Evolutionary conservation across 768 basidiomycete species (phyloP), one percentile per base, ranked within the genome.

Genomic region (Panus rudis): DNA sequence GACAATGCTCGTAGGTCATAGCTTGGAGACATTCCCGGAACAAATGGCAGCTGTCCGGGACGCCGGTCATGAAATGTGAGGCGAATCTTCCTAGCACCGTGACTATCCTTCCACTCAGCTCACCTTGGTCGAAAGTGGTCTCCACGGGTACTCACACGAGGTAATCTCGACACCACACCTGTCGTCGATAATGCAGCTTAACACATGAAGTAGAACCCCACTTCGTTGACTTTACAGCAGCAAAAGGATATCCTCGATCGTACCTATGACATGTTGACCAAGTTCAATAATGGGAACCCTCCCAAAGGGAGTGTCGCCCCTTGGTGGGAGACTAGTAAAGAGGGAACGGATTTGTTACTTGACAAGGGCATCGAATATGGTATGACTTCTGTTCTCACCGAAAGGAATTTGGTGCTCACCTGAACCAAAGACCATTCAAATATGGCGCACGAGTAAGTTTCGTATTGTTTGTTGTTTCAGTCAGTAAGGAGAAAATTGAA

Each of bases 311-410:
- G 72, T 39, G 81, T 84, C 25, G 84, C 83, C 1, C 84, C 83
- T 0, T 88, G 84, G 82, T 88, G 84, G 84, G 85, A 88, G 57
- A 76, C 76, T 3, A 79, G 75, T 59, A 78, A 73, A 48, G 81
- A 83, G 57, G 79, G 78, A 3, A 76, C 76, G 0, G 61, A 73
- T 13, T 64, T 87, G 20, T 63, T 87, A 20, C 69, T 84, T 19
- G 78, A 81, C 27, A 79, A 80, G 49, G 85, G 85, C 0, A 81
- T 88, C 34, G 72, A 83, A 65, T 87, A 88, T 53, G 83, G 80
- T 79, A 45, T 39, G 64, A 41, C 12, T 19, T 16, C 27, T 25
- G n/a, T 23, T 13, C 19, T 8, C 17, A 14, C 22, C 11, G 8
- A 2, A n/a, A 10, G n/a, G 10, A 30, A n/a, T 30, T 10, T 30